Conservation (phyloP, 2,329 filamentous ascomycete species). For the Knufia petricola region DNA sequence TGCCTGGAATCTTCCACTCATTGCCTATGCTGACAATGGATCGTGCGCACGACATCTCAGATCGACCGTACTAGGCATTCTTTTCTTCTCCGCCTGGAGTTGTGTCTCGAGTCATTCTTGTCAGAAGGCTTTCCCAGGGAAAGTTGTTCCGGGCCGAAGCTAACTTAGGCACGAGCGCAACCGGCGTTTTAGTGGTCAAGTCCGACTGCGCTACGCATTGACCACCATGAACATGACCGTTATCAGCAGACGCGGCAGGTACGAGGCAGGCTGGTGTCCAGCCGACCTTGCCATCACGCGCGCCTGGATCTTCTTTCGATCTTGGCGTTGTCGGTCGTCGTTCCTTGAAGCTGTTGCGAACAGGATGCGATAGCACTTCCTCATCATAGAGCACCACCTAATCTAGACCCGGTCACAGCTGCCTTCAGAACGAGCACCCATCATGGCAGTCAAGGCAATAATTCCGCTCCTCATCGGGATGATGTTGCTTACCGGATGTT, state of each 20-base stretch:
- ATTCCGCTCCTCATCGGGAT: slow-evolving; percentile 83
- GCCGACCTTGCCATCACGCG: slow-evolving; percentile 1
- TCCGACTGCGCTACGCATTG: not conserved
- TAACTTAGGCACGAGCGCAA: too few relatives aligned
- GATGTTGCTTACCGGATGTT: slow-evolving; percentile 94
- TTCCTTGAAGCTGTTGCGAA: not conserved
- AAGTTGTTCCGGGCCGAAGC: not conserved
- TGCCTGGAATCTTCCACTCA: too few relatives aligned
- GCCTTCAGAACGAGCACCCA: not conserved
- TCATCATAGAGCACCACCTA: not conserved
- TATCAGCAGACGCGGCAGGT: too few relatives aligned
- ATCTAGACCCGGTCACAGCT: not conserved
- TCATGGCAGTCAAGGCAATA: slow-evolving; percentile 48
- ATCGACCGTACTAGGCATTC: too few relatives aligned
- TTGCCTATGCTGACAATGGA: too few relatives aligned
- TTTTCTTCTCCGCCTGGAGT: too few relatives aligned
- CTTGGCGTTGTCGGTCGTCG: too few relatives aligned
- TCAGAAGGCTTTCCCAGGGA: too few relatives aligned
- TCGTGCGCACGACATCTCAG: too few relatives aligned
- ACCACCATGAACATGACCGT: not conserved
- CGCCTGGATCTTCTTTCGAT: not conserved
- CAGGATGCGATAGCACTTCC: slow-evolving; percentile 1
- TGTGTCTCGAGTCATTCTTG: too few relatives aligned
- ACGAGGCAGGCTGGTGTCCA: not conserved
- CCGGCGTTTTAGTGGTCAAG: not conserved